Evolutionary conservation across 495 filamentous ascomycete species (phyloP), one percentile per base, ranked within the genome.

Genomic region (Darksidea phi): DNA sequence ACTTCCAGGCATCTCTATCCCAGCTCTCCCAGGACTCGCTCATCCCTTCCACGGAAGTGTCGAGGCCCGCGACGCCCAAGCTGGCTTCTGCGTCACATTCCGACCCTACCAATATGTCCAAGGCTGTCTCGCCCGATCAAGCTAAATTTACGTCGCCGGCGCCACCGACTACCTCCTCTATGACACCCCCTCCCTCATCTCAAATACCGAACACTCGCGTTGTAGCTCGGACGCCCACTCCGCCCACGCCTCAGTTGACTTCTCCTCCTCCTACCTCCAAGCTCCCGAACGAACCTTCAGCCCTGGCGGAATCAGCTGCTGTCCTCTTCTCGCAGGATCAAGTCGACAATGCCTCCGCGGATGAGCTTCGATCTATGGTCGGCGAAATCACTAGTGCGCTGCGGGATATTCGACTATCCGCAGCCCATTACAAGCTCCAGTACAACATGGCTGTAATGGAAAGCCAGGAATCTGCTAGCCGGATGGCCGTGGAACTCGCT

Each of bases 401-500:
- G 6, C 76, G 80, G 48, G 85, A 88, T 60, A 80, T 84, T 53
- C 88, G 90, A 48, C 89, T 90, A 79, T 87, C 88, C 46, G 86
- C 89, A 0, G 86, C 95, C 23, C 94, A 98, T 70, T 87, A 95
- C 77, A 95, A 94, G 69, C 76, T 98, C 48, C 93, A 97, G 71
- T 90, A 94, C 69, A 90, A 86, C 67, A 80, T 98, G 61, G 81
- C 96, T 21, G 86, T 80, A 49, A 89, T 97, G 51, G 89, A 95
- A 67, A 93, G 88, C 42, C 83, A 86, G 26, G 92, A 96, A 72
- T 87, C 91, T 23, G 80, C 88, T 4, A 92, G 95, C 72, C 84
- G 91, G 37, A 90, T 92, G 58, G 88, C 85, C 36, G 94, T 97
- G 11, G 94, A 98, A 74, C 89, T 95, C 57, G 88, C 95, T 48